Evolutionary conservation across 345 rosid genomes (phyloP).

Genomic region (Toxicodendron radicans): DNA sequence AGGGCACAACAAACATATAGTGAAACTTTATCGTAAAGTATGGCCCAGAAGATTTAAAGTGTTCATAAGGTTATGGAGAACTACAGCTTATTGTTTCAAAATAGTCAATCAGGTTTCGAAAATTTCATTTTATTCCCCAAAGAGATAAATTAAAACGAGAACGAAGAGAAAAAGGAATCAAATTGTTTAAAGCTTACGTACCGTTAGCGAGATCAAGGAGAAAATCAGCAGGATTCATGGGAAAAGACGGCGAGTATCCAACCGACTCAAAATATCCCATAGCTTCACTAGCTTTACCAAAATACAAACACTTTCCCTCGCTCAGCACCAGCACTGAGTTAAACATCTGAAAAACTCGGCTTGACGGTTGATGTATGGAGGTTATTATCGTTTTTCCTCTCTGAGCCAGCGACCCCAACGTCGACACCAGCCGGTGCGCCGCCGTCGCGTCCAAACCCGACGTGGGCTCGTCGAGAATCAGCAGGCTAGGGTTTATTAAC

Average conservation of each 20-base stretch:
- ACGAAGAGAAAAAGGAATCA: slow-evolving; percentile 9
- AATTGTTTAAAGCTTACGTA: slow-evolving; percentile 39
- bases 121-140: too few species aligned
- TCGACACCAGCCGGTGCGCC: slow-evolving; percentile 70
- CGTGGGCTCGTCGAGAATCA: slow-evolving; percentile 91
- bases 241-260: slow-evolving; percentile 87
- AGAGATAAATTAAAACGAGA: too few species aligned
- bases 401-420: slow-evolving; percentile 57
- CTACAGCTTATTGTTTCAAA: neutral
- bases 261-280: slow-evolving; percentile 66
- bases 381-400: slow-evolving; percentile 74
- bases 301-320: slow-evolving; percentile 75
- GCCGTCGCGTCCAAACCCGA: slow-evolving; percentile 94
- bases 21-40: neutral
- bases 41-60: slow-evolving; percentile 9
- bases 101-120: neutral
- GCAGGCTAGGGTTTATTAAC: slow-evolving; percentile 72
- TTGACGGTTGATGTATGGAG: slow-evolving; percentile 94
- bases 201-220: slow-evolving; percentile 98
- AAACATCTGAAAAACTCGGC: slow-evolving; percentile 81
- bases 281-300: slow-evolving; percentile 74
- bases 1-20: neutral
- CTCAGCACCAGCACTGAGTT: slow-evolving; percentile 73
- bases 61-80: slow-evolving; percentile 11
- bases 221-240: slow-evolving; percentile 97